Evolutionary conservation across 2,329 filamentous ascomycete species (phyloP), one percentile per base, ranked within the genome.

Genomic region (Onygenales sp.): DNA sequence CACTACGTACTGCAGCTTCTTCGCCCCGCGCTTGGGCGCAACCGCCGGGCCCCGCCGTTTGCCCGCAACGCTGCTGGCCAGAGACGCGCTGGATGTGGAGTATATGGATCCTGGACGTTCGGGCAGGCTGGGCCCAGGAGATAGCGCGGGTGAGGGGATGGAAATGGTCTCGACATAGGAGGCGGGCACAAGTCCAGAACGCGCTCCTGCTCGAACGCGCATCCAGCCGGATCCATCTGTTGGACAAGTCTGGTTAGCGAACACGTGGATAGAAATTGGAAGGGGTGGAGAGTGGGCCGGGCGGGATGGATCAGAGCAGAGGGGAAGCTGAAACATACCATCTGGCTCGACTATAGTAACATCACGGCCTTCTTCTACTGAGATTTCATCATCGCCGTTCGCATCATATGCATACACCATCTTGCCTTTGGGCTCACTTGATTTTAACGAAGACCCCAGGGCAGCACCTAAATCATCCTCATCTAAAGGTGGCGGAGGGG

Each of bases 1-100:
- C 67, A 95, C 87, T 1, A 94, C 92, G 63, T 97, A 95, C 65
- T 86, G 88, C 37, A 96, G 77, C 68, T 95, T 95, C 81, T 95
- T 96, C 3, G 90, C 91, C 11, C 91, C 91, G 8, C 91, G 83
- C 60, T 85, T 85, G 3, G 93, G 93, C 11, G 93, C 93, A 4
- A 98, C 93, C 0, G 86, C 90, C 0, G 91, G 91, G 0, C 91
- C 91, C 67, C 94, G 90, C 71, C 94, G 95, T 75, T 91, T 95
- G 40, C 67, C 64, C 3, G 73, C 70, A 34, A 74, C 70, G 54
- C 77, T 80, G 51, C 76, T 77, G 1, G 77, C 74, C 9, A 88
- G 73, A 0, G 86, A 90, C 4, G 83, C 83, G 3, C 83, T 83
- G 7, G 87, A 91, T 59, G 83, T 88, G 4, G 90, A 94, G 64